phyloP scores from a whole-genome alignment of 257 asterid species.

The Nicotiana tomentosiformis region DNA sequence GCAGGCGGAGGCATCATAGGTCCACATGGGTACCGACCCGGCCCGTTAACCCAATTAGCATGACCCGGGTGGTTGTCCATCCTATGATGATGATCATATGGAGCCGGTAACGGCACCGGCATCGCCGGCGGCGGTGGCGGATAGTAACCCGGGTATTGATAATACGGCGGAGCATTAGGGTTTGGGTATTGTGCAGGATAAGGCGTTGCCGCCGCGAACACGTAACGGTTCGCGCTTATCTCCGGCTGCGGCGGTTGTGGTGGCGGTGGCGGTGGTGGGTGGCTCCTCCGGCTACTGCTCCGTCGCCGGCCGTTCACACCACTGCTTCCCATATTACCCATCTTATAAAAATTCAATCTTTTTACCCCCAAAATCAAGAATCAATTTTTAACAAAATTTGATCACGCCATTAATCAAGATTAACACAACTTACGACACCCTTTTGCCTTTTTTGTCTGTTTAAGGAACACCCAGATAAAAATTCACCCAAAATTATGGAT shows the following conservation, averaged over 20 bases:
- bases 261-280: slow-evolving; percentile 73
- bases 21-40: slow-evolving; percentile 71
- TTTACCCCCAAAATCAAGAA: background rate
- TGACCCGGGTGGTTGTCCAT: slow-evolving; percentile 39
- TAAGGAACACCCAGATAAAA: too few relatives aligned
- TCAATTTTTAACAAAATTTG: background rate
- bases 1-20: slow-evolving; percentile 60
- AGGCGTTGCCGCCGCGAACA: slow-evolving; percentile 98
- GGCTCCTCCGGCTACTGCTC: slow-evolving; percentile 44
- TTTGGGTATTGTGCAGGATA: slow-evolving; percentile 78
- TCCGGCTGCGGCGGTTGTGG: slow-evolving; percentile 70
- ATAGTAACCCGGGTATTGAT: slow-evolving; percentile 83
- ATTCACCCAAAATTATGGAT: background rate
- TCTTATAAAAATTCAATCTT: slow-evolving; percentile 10
- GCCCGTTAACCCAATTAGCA: slow-evolving; percentile 60
- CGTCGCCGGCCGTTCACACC: slow-evolving; percentile 60
- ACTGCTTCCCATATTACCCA: slow-evolving; percentile 95
- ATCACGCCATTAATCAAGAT: background rate
- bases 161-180: slow-evolving; percentile 72
- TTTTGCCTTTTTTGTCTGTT: background rate
- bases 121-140: slow-evolving; percentile 49
- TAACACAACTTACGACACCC: background rate
- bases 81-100: slow-evolving; percentile 71
- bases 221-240: slow-evolving; percentile 74
- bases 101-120: slow-evolving; percentile 70